Evolutionary conservation across 306 rosid genomes (phyloP), one percentile per base, ranked within the genome.

Genomic region (Calophaca sinica): DNA sequence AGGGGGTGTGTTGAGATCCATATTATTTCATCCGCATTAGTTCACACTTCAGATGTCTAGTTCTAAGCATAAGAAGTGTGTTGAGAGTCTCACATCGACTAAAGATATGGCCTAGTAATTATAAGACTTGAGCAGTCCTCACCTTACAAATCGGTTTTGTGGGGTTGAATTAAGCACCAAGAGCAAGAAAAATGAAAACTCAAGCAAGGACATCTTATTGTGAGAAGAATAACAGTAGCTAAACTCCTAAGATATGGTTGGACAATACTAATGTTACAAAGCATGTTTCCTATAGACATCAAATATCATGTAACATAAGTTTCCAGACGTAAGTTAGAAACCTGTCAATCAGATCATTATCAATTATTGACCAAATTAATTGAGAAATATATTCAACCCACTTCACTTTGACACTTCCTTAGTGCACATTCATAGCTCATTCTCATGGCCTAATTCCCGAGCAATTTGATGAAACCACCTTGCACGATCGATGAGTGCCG

Each of bases 221-320:
- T 41, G 45, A 51, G 62, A 36, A 51, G 62, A 36, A 35, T 15
- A 31, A 35, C 44, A 51, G 51, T 14, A 51, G 35, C 62, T 51
- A 69, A 69, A 69, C 35, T 69, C 15, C 46, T 2, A 51, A 51
- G 5, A 69, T 51, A 69, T 69, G 49, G 26, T 44, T 44, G 45
- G 48, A 61, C 63, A 58, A 20, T 33, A 72, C 42, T 29, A 26
- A 36, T 0, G 32, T 50, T 35, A 6, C 5, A 54, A 31, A 31
- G 45, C 67, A 72, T 55, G 38, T 72, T 44, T 15, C 28, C 44
- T n/a, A 7, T 7, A 42, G 76, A 55, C 52, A 20, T 20, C 26
- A 20, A 20, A 20, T 20, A 20, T 20, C 26, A 20, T 20, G 26
- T 20, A 50, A 33, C 61, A 33, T 4, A 68, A 3, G 9, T 26